phyloP scores from a whole-genome alignment of 352 stramenopile species.

The Pythium periplocum region DNA sequence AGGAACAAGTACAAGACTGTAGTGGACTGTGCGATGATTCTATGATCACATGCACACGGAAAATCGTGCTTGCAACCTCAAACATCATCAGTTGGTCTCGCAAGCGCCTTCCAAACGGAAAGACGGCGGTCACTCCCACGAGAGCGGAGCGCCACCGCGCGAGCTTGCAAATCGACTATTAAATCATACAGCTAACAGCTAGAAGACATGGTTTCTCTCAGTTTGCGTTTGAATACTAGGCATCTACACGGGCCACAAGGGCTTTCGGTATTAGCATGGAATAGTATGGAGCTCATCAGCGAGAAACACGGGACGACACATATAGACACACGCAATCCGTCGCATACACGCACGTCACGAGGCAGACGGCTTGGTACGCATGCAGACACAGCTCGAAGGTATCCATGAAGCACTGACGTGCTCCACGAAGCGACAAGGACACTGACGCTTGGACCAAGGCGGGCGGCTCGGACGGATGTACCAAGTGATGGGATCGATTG shows the following conservation, averaged over 20 bases:
- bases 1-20: no score
- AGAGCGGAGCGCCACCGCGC: constrained; percentile 28
- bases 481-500: no score
- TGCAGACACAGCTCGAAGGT: no score
- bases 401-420: no score
- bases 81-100: constrained; percentile 47
- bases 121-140: no score
- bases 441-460: no score
- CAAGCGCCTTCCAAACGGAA: constrained; percentile 28
- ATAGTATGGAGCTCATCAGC: constrained; percentile 31
- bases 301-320: constrained; percentile 9
- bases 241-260: constrained; percentile 35
- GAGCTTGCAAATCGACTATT: constrained; percentile 37
- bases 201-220: constrained; percentile 49
- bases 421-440: no score
- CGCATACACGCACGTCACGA: background rate
- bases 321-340: background rate
- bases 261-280: constrained; percentile 82
- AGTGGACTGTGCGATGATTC: constrained; percentile 39
- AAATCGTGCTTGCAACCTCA: constrained; percentile 62
- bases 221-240: constrained; percentile 69
- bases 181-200: no score
- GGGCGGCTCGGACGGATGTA: no score
- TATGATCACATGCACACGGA: constrained; percentile 73
- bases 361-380: no score